Conservation (phyloP, 2,329 filamentous ascomycete species). For the Claviceps lovelessii region DNA sequence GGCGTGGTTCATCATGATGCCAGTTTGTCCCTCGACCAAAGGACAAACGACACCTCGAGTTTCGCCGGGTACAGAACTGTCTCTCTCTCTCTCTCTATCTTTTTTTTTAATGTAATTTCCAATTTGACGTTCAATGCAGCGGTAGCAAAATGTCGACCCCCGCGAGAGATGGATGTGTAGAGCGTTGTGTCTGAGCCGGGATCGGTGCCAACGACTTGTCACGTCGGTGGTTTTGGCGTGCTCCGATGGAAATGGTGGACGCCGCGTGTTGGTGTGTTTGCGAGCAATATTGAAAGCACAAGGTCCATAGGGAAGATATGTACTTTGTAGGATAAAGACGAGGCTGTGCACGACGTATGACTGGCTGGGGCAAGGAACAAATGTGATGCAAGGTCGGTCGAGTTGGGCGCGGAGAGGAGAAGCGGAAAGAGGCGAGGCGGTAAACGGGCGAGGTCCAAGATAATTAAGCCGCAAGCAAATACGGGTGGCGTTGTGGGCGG, state of each 20-base stretch:
- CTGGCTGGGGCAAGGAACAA: background rate
- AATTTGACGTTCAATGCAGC: no score
- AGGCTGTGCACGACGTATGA: background rate
- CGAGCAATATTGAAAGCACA: background rate
- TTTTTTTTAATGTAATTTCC: no score
- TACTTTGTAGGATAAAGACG: background rate
- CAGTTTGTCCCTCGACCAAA: background rate
- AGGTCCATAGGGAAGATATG: conserved; percentile 2
- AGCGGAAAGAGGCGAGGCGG: background rate
- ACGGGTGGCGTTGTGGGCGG: conserved; percentile 1
- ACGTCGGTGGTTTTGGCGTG: conserved; percentile 1
- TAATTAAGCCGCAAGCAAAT: background rate
- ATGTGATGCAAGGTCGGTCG: background rate
- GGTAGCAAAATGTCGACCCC: background rate
- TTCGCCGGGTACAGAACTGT: background rate
- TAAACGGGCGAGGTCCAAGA: background rate
- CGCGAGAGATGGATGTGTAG: background rate
- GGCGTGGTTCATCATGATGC: conserved; percentile 43
- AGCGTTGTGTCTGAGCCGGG: background rate
- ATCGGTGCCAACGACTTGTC: background rate
- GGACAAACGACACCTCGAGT: no score
- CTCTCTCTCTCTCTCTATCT: no score
- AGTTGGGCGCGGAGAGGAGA: background rate
- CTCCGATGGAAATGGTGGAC: background rate
- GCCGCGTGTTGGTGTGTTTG: background rate